Conservation (phyloP, 2,329 filamentous ascomycete species). For the Penicillium sp. region DNA sequence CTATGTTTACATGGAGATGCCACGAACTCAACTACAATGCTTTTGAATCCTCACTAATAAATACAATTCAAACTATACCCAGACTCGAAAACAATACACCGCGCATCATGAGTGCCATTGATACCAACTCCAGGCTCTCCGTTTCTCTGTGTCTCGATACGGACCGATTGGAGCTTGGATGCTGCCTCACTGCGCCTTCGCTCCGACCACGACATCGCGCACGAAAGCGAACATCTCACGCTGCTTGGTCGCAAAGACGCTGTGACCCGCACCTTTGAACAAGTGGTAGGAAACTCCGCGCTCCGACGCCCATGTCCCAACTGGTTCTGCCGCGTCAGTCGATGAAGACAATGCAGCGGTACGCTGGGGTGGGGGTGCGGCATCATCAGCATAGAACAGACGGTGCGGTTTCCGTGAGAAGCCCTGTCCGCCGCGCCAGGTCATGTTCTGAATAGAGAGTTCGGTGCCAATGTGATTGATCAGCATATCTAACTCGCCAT, state of each 20-base stretch:
- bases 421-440: slow-evolving; percentile 39
- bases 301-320: slow-evolving; percentile 33
- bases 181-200: slow-evolving; percentile 3
- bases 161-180: too few relatives aligned
- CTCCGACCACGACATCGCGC: slow-evolving; percentile 34
- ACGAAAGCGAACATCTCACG: slow-evolving; percentile 38
- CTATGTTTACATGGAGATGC: too few relatives aligned
- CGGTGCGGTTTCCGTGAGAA: slow-evolving; percentile 30
- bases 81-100: too few relatives aligned
- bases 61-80: too few relatives aligned
- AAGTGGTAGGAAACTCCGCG: slow-evolving; percentile 39
- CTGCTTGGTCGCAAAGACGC: slow-evolving; percentile 32
- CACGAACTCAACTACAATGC: too few relatives aligned
- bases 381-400: slow-evolving; percentile 28
- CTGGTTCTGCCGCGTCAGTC: slow-evolving; percentile 9
- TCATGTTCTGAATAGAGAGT: slow-evolving; percentile 42
- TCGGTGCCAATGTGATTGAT: slow-evolving; percentile 40
- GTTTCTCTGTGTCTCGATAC: too few relatives aligned
- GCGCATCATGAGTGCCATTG: too few relatives aligned
- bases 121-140: too few relatives aligned
- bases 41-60: too few relatives aligned
- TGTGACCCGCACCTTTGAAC: slow-evolving; percentile 36
- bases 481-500: slow-evolving; percentile 39
- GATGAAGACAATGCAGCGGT: too few relatives aligned
- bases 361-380: slow-evolving; percentile 13